Base-by-base conservation (phyloP, 2,329 filamentous ascomycete species). In the Madurella fahalii region DNA sequence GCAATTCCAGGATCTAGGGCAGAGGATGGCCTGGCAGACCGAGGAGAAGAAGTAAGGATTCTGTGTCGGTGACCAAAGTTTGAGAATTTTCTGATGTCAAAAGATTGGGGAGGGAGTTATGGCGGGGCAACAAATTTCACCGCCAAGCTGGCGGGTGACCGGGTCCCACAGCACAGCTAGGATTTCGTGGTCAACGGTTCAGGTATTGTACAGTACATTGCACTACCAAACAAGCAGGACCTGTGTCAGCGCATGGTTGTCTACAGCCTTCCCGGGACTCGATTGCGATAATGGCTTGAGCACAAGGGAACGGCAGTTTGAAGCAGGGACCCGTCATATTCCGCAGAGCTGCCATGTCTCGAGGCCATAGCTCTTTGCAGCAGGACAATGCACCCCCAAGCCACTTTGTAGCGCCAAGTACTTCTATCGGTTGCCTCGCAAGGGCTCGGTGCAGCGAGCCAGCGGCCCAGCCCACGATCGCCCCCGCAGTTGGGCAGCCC, bases 21-120 rank as follows among this genome's bases (percentile, higher is more conserved):
- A 46, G 40, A 42, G 16, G 41, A 25, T n/a, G 25, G 8, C 40
- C n/a, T n/a, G 37, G n/a, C 40, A 5, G 40, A 41, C 15, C 15
- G 40, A 16, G 15, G n/a, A 17, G 9, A 17, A 15, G 40, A 41
- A 41, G 16, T 41, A 40, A 40, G 25, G 13, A 20, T 9, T 17
- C 13, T 5, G 42, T 31, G 39, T 42, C 34, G 54, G 53, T 53
- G 57, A 60, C 56, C 56, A 51, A 49, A 57, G 55, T 58, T 58
- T 7, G 25, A 25, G 53, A 51, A 57, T 54, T 50, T 62, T 56
- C 40, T 55, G 52, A 48, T 50, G 41, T 40, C 49, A 48, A 56
- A 56, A 7, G 18, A 46, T 52, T 40, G 45, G 40, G 25, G 46
- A 43, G 15, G 43, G 25, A 25, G 25, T 25, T 47, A 49, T 58